A percentile compares a stretch with the other conserved stretches of the same genome.
phyloP scores from a whole-genome alignment of 2,329 filamentous ascomycete genomes.

The Leptodontidium sp. region DNA sequence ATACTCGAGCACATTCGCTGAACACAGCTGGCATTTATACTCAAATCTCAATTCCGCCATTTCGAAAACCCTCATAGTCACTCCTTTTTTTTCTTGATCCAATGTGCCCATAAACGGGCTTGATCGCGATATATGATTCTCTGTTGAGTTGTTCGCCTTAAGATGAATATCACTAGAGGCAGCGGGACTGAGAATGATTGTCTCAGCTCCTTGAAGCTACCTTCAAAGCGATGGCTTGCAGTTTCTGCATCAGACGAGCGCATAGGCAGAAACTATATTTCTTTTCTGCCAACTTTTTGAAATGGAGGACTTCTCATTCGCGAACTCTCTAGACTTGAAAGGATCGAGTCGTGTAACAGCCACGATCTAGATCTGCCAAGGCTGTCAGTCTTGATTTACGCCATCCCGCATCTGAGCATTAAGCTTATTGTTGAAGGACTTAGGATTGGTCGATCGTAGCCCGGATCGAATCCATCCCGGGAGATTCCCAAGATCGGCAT shows the following conservation, averaged over 20 bases:
- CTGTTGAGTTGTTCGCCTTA: neutral
- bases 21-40: neutral
- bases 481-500: neutral
- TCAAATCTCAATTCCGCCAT: neutral
- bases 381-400: neutral
- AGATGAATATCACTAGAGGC: neutral
- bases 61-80: too few species aligned
- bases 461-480: neutral
- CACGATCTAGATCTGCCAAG: neutral
- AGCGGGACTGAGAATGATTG: too few species aligned
- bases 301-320: neutral
- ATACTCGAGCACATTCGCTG: neutral
- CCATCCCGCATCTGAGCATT: neutral
- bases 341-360: neutral
- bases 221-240: neutral
- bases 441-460: neutral
- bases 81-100: neutral
- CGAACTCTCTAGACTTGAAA: neutral
- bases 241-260: neutral
- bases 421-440: neutral
- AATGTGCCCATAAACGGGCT: neutral
- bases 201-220: neutral
- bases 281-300: constrained; percentile 9
- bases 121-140: neutral
- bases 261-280: neutral